phyloP scores from a whole-genome alignment of 192 early-diverging fungal species.

The Backusella australiensis region DNA sequence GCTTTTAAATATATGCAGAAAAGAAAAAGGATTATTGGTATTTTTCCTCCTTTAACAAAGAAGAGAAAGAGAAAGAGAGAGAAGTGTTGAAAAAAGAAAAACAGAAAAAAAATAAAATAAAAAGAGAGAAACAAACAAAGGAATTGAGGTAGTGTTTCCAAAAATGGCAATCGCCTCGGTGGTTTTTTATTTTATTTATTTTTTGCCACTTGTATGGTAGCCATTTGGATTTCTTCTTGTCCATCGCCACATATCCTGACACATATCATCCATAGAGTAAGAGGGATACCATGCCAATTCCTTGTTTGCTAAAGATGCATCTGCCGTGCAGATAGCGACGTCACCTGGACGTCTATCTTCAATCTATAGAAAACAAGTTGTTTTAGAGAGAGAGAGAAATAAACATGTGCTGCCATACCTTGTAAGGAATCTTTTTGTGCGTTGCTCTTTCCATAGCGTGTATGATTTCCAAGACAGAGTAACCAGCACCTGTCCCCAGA shows the following conservation, averaged over 20 bases:
- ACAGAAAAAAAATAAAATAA: background rate
- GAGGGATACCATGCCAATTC: conserved; percentile 51
- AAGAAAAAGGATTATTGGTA: background rate
- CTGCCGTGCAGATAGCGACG: conserved; percentile 51
- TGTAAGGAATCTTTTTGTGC: conserved; percentile 76
- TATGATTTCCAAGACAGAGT: conserved; percentile 90
- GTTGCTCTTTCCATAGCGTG: conserved; percentile 78
- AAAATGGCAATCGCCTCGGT: conserved; percentile 2
- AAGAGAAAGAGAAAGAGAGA: background rate
- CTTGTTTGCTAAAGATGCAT: conserved; percentile 46
- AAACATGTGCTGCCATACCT: conserved; percentile 35
- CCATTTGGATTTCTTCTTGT: conserved; percentile 51
- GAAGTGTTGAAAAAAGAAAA: background rate
- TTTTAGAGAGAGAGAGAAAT: background rate
- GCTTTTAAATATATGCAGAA: background rate
- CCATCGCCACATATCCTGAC: conserved; percentile 59
- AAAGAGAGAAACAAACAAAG: background rate
- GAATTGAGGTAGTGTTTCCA: conserved; percentile 5
- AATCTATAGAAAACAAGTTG: conserved; percentile 9
- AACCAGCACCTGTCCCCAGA: conserved; percentile 89
- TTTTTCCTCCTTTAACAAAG: background rate
- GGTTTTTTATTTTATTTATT: background rate
- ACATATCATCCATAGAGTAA: conserved; percentile 55
- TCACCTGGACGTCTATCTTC: conserved; percentile 48
- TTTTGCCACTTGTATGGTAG: conserved; percentile 27